Conservation (phyloP, 2,329 filamentous ascomycete species). For the Myriangium duriaei region DNA sequence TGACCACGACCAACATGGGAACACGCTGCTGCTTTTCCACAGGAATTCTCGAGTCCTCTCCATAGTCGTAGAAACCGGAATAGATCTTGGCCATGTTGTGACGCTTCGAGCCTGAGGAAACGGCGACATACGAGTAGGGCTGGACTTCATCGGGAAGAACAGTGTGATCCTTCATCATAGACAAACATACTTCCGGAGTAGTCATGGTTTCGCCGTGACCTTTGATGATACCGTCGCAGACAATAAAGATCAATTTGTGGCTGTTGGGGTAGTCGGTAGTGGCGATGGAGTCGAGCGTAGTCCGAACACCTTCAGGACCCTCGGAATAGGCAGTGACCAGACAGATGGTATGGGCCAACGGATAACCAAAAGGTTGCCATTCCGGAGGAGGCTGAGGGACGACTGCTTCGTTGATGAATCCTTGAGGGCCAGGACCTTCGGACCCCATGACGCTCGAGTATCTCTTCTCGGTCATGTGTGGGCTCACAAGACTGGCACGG, state of each 20-base stretch:
- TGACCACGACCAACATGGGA: constrained; percentile 93
- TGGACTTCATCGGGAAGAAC: constrained; percentile 69
- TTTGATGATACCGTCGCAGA: constrained; percentile 97
- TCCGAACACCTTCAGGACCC: constrained; percentile 81
- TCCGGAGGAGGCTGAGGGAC: constrained; percentile 93
- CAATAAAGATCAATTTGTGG: constrained; percentile 90
- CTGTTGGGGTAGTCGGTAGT: constrained; percentile 99
- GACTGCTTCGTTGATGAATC: constrained; percentile 93
- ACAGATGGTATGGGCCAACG: constrained; percentile 84
- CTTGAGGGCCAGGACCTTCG: constrained; percentile 63
- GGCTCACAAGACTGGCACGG: constrained; percentile 32
- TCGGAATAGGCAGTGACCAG: constrained; percentile 96
- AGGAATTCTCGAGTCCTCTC: constrained; percentile 64
- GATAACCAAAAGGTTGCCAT: constrained; percentile 95
- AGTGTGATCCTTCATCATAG: constrained; percentile 90
- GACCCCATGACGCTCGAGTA: constrained; percentile 44
- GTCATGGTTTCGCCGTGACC: constrained; percentile 77
- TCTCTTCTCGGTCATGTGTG: constrained; percentile 31
- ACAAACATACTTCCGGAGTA: constrained; percentile 78
- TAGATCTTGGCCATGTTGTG: constrained; percentile 99
- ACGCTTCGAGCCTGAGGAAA: constrained; percentile 87
- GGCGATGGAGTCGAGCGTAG: constrained; percentile 88
- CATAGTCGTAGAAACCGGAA: constrained; percentile 96
- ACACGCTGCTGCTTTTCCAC: constrained; percentile 86
- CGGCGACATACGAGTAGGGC: constrained; percentile 89